These are phyloP conservation scores for Trichoderma sp. DNA, from an alignment of 2,329 filamentous ascomycete genomes.

Conservation along the genomic window DNA sequence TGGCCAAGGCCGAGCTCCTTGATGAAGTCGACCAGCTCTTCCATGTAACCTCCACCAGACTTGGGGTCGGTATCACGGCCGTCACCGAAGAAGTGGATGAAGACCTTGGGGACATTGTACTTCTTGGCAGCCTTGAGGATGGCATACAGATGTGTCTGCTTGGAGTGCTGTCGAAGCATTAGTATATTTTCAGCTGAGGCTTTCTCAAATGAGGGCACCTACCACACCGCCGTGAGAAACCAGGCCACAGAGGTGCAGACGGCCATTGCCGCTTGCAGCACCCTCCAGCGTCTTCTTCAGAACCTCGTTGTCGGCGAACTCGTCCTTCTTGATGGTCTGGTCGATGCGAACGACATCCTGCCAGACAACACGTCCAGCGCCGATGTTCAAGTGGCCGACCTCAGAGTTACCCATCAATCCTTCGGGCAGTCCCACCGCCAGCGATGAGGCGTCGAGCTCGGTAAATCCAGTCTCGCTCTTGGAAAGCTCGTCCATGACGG, in stretches of 20 bases:
- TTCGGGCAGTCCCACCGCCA: constrained; percentile 92
- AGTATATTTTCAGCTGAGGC: constrained; percentile 7
- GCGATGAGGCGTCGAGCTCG: constrained; percentile 90
- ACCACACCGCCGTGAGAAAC: constrained; percentile 93
- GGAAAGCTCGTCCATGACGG: constrained; percentile 90
- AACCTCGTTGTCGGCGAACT: constrained; percentile 72
- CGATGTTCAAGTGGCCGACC: constrained; percentile 98
- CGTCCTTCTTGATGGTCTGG: constrained; percentile 80
- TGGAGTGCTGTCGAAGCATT: constrained; percentile 63
- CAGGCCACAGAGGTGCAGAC: constrained; percentile 87
- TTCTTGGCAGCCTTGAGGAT: constrained; percentile 89
- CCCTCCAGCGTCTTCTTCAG: constrained; percentile 73
- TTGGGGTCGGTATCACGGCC: constrained; percentile 98
- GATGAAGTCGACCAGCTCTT: constrained; percentile 75
- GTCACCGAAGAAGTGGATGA: constrained; percentile 98
- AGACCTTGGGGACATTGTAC: constrained; percentile 82
- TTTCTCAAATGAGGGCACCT: constrained; percentile 31
- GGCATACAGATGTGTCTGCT: constrained; percentile 88
- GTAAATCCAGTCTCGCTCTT: constrained; percentile 80
- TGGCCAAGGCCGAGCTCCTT: constrained; percentile 84
- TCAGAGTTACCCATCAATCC: constrained; percentile 99
- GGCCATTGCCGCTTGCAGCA: constrained; percentile 84
- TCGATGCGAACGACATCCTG: constrained; percentile 98
- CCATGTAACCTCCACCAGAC: constrained; percentile 82
- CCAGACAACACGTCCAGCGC: constrained; percentile 95